Base-by-base conservation (phyloP, 2,329 filamentous ascomycete genomes). In the Helotiales sp. region DNA sequence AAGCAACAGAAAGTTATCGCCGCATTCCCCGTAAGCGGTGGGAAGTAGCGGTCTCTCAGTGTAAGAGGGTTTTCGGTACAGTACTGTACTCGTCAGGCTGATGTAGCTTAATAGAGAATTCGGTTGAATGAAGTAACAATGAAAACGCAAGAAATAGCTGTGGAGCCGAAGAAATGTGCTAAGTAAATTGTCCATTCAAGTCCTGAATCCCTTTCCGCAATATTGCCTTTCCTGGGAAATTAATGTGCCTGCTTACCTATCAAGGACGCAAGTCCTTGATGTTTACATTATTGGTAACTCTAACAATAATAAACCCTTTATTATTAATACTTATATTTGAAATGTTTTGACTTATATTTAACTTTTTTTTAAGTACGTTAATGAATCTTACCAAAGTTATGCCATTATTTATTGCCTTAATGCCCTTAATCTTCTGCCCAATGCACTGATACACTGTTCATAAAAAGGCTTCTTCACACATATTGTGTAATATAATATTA, bases 381-480 rank as follows among this genome's bases (percentile, higher is more conserved):
- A 45, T 20, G 4, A 45, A 7, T 20, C 40, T n/a, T 45, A 6
- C 40, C 4, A 45, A n/a, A 45, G 40, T 22, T 54, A 54, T n/a
- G 13, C 49, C 49, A 54, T 54, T 22, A 28, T 54, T 54, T 24
- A 28, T 58, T 37, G 54, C 54, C 54, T 37, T 58, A 28, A 58
- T 24, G 20, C 54, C 28, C 20, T 58, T 58, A 28, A 58, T 58
- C n/a, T 58, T 58, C 32, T 58, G 54, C 30, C 54, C 54, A 26
- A 28, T 58, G 30, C 15, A 28, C n/a, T 58, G 26, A 58, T 32
- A 37, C 28, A 58, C 28, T 37, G 54, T 58, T 37, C 28, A 13
- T 20, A 28, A 58, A 13, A 58, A 7, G n/a, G 32, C 54, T 58
- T 58, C 54, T 28, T 58, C 54, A 13, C 54, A 58, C 54, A 37